Evolutionary conservation across 2,329 filamentous ascomycete species (phyloP).

Genomic region (Tympanopsis confertula): DNA sequence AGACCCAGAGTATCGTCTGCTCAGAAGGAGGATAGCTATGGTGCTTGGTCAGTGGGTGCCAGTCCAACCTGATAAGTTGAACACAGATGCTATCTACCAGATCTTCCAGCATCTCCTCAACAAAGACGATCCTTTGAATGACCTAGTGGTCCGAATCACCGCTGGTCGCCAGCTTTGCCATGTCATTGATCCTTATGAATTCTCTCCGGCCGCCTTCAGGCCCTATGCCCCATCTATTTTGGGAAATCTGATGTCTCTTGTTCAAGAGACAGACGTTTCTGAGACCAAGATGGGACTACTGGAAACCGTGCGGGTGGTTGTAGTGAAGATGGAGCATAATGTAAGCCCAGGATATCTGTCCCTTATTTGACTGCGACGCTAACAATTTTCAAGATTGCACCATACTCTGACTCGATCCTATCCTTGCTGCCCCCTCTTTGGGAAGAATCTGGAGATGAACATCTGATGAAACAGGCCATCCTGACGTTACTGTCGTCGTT

Average conservation of each 20-base stretch:
- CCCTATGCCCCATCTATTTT: conserved; percentile 47
- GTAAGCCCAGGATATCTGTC: too few species aligned
- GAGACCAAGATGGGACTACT: conserved; percentile 58
- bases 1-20: conserved; percentile 35
- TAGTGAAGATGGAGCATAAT: conserved; percentile 49
- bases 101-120: conserved; percentile 54
- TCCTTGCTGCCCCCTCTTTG: conserved; percentile 50
- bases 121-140: conserved; percentile 46
- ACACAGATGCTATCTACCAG: conserved; percentile 47
- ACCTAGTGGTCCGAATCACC: conserved; percentile 55
- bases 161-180: conserved; percentile 50
- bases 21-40: conserved; percentile 52
- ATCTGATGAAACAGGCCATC: conserved; percentile 59
- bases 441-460: conserved; percentile 54
- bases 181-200: conserved; percentile 54
- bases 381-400: conserved; percentile 5
- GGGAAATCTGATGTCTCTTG: conserved; percentile 44
- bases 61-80: conserved; percentile 42
- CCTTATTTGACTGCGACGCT: not conserved
- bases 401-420: conserved; percentile 44
- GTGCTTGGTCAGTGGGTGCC: conserved; percentile 58
- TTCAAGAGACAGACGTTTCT: conserved; percentile 48
- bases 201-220: conserved; percentile 42
- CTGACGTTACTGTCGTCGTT: conserved; percentile 50
- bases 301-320: conserved; percentile 49